Evolutionary conservation across 1,139 yeast species (phyloP).

Genomic region (Candida tropicalis): DNA sequence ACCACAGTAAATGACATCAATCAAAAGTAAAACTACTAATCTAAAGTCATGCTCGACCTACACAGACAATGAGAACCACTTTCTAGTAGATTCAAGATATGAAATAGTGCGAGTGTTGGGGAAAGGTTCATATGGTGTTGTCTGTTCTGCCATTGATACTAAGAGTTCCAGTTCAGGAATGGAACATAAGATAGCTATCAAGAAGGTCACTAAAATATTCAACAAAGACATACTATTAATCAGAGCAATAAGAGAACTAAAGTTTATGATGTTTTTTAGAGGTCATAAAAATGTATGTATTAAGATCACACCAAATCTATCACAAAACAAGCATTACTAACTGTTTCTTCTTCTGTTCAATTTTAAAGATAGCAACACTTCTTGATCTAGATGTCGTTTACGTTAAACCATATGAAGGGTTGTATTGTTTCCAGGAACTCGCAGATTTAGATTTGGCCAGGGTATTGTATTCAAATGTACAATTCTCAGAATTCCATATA

Average conservation of each 20-base stretch:
- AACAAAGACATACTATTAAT: constrained; percentile 63
- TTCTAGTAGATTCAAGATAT: constrained; percentile 69
- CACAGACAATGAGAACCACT: constrained; percentile 30
- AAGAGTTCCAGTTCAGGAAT: constrained; percentile 20
- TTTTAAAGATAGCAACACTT: constrained; percentile 58
- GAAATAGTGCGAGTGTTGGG: constrained; percentile 68
- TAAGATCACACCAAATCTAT: no score
- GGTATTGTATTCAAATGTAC: constrained; percentile 75
- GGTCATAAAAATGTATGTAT: constrained; percentile 71
- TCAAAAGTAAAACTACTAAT: constrained; percentile 11
- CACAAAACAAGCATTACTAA: constrained; percentile 3
- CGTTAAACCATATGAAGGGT: constrained; percentile 72
- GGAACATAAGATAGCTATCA: constrained; percentile 58
- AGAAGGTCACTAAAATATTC: constrained; percentile 73
- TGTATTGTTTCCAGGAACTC: constrained; percentile 79
- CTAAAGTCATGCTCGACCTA: constrained; percentile 17
- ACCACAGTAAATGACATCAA: constrained; percentile 13
- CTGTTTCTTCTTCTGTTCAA: no score
- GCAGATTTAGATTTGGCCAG: constrained; percentile 79
- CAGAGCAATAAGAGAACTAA: constrained; percentile 78
- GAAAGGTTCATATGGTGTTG: constrained; percentile 88
- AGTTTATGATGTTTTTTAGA: constrained; percentile 73
- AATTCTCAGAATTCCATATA: constrained; percentile 82
- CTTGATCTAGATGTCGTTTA: constrained; percentile 73
- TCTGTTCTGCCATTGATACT: constrained; percentile 77